Conservation (phyloP, 2,329 filamentous ascomycete genomes). For the Diaporthe sp. region DNA sequence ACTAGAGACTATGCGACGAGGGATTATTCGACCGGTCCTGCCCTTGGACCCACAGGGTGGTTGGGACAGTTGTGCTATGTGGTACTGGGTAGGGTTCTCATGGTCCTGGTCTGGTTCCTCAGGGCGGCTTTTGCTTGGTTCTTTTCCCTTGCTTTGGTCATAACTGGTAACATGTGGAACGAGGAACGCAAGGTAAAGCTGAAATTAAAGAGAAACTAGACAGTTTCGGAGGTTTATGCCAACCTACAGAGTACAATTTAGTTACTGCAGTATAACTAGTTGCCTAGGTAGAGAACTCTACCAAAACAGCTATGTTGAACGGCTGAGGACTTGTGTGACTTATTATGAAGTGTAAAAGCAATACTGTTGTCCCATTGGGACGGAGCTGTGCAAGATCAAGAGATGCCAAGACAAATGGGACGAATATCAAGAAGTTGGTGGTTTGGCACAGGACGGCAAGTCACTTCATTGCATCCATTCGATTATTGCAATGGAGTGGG, state of each 20-base stretch:
- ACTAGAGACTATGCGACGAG: not conserved
- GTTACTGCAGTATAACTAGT: not conserved
- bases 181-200: not conserved
- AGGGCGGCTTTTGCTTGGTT: not conserved
- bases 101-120: not conserved
- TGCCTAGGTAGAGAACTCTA: not conserved
- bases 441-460: too few relatives aligned
- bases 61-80: not conserved
- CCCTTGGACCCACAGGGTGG: not conserved
- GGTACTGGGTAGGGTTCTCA: not conserved
- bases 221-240: not conserved
- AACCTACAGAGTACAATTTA: not conserved
- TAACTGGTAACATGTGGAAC: not conserved
- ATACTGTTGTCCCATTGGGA: not conserved
- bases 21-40: not conserved
- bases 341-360: not conserved
- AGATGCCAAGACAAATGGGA: too few relatives aligned
- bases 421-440: too few relatives aligned
- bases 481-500: too few relatives aligned
- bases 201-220: not conserved
- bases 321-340: not conserved
- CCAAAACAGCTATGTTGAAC: not conserved
- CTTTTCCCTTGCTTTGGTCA: not conserved
- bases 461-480: too few relatives aligned
- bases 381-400: not conserved